Base-by-base conservation (phyloP, 2,329 filamentous ascomycete species). In the Ophiocordyceps robertsii region DNA sequence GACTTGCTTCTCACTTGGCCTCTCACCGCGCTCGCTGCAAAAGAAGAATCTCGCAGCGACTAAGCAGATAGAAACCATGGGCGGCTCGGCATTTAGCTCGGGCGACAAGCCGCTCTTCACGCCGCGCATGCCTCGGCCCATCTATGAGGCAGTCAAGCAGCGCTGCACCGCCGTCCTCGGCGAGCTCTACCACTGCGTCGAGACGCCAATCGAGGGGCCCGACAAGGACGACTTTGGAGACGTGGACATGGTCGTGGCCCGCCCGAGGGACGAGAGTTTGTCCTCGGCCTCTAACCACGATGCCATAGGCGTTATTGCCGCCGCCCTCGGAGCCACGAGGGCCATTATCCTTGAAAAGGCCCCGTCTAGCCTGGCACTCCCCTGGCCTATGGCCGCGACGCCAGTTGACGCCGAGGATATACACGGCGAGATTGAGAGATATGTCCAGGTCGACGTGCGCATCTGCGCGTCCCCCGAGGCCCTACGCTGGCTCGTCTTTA, bases 381-480 rank as follows among this genome's bases (percentile, higher is more conserved):
- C 66, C 0, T 77, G 73, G 69, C 74, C 73, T 0, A 44, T 49
- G 10, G 36, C 10, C 16, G 36, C 36, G 19, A 37, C 6, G 12
- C n/a, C 8, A n/a, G 12, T 24, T 6, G 4, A 14, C 12, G 35
- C 37, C 4, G 36, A 39, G 6, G 33, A 36, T 2, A 10, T 3
- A 2, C 10, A 8, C 7, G 29, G 12, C n/a, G 29, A 8, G n/a
- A 4, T 24, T 3, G 16, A 47, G 10, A 47, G 39, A 29, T 73
- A 69, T 52, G 70, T 85, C 5, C 85, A 92, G 51, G 66, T 90
- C 24, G 85, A 92, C 53, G 56, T 90, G 1, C 69, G 74, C 29
- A 56, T 80, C 21, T 77, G 70, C 44, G 51, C 52, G 2, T 63
- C 58, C 2, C 47, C 61, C 0, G 54, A 61, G 13, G 51, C 59